phyloP scores from a whole-genome alignment of 1,139 yeast species.

The Yamadazyma taylorii region DNA sequence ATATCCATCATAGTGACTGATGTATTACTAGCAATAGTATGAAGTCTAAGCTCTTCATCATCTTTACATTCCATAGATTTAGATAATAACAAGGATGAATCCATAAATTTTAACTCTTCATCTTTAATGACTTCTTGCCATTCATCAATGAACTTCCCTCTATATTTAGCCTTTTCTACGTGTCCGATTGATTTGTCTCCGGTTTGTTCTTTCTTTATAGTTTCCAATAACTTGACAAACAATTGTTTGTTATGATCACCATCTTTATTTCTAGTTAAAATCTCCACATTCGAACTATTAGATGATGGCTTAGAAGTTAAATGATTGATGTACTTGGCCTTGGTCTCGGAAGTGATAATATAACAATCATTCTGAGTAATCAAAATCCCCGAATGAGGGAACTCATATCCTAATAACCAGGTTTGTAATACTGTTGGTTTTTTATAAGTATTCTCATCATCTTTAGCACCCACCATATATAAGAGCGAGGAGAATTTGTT shows the following conservation, averaged over 20 bases:
- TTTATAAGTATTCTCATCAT: constrained; percentile 87
- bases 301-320: constrained; percentile 43
- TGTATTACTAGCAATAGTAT: constrained; percentile 73
- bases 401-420: constrained; percentile 94
- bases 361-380: constrained; percentile 61
- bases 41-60: constrained; percentile 66
- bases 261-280: constrained; percentile 83
- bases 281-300: constrained; percentile 50
- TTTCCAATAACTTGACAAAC: constrained; percentile 58
- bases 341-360: constrained; percentile 81
- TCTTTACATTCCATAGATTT: constrained; percentile 73
- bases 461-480: constrained; percentile 77
- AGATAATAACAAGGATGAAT: constrained; percentile 54
- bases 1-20: constrained; percentile 79
- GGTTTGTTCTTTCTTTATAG: constrained; percentile 36
- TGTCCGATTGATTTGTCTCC: constrained; percentile 59
- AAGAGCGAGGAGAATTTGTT: constrained; percentile 49
- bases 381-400: constrained; percentile 81
- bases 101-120: constrained; percentile 47
- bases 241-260: constrained; percentile 68
- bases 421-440: constrained; percentile 86
- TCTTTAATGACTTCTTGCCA: constrained; percentile 62
- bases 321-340: constrained; percentile 73
- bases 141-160: constrained; percentile 81
- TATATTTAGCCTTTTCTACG: constrained; percentile 69